These are phyloP conservation scores for Exophiala bonariae DNA, from an alignment of 2,329 filamentous ascomycete species.

Conservation along the genomic window DNA sequence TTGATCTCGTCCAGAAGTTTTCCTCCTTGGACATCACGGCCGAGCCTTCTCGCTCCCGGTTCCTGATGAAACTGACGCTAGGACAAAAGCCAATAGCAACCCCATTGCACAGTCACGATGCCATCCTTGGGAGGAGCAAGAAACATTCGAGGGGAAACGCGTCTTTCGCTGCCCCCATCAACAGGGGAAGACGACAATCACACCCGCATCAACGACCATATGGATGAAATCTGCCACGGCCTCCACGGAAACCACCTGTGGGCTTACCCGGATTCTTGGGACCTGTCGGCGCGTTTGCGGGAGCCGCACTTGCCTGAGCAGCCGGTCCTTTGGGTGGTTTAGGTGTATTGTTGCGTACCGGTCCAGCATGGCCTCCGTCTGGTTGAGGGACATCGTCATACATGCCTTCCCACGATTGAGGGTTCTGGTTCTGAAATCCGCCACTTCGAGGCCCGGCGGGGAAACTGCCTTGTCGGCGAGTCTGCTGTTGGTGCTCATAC, in stretches of 20 bases:
- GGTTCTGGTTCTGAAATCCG: slow-evolving; percentile 41
- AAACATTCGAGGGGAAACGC: no score
- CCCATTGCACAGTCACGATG: no score
- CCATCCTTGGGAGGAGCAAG: no score
- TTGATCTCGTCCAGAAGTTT: no score
- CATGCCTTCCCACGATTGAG: slow-evolving; percentile 96
- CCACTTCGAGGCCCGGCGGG: slow-evolving; percentile 18
- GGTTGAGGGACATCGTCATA: slow-evolving; percentile 94
- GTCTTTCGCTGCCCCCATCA: no score
- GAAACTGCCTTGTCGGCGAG: slow-evolving; percentile 48
- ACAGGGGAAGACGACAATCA: no score
- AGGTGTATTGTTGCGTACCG: slow-evolving; percentile 39
- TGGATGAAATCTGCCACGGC: slow-evolving; percentile 79
- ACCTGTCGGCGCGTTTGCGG: slow-evolving; percentile 85
- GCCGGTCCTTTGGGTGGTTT: slow-evolving; percentile 47
- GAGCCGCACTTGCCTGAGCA: slow-evolving; percentile 54
- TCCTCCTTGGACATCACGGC: no score
- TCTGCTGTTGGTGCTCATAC: slow-evolving; percentile 66
- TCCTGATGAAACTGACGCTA: no score
- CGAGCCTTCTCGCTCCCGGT: no score
- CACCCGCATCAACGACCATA: slow-evolving; percentile 53
- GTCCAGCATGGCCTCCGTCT: slow-evolving; percentile 51
- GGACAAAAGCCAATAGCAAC: no score
- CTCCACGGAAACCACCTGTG: slow-evolving; percentile 89
- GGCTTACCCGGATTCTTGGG: slow-evolving; percentile 93